phyloP scores from a whole-genome alignment of 2,329 filamentous ascomycete genomes.

The Lecanicillium sp. region DNA sequence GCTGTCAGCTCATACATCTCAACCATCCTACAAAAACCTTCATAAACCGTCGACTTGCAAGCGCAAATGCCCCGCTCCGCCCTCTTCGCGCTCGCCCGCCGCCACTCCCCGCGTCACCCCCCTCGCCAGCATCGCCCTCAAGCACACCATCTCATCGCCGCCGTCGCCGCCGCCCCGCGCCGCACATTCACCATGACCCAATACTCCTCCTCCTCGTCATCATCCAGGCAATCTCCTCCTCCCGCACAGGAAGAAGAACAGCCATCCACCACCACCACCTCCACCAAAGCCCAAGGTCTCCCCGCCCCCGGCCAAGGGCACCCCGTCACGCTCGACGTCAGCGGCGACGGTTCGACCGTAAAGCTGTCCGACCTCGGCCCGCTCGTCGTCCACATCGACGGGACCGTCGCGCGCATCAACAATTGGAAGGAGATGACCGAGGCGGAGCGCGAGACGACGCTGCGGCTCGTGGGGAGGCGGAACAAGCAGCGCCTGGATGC shows the following conservation, averaged over 20 bases:
- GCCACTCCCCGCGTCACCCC: neutral
- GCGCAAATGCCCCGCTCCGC: constrained; percentile 9
- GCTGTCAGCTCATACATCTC: no score
- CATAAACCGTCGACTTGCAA: no score
- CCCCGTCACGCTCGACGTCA: constrained; percentile 27
- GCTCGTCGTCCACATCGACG: constrained; percentile 67
- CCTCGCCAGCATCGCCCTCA: neutral
- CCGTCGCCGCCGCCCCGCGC: neutral
- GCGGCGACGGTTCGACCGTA: constrained; percentile 32
- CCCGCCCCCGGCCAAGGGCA: constrained; percentile 21
- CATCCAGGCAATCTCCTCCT: neutral
- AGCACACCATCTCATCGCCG: neutral
- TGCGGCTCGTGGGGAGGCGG: constrained; percentile 61
- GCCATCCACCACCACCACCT: neutral
- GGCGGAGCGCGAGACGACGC: constrained; percentile 59
- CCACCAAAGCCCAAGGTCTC: constrained; percentile 16
- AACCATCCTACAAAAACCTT: no score
- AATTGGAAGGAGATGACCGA: constrained; percentile 71
- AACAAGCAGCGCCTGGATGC: constrained; percentile 57
- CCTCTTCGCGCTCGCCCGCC: constrained; percentile 1
- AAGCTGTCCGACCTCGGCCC: constrained; percentile 65
- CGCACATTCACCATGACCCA: constrained; percentile 5
- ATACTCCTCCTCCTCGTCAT: constrained; percentile 2
- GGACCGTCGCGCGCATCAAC: constrained; percentile 61
- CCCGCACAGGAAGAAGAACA: neutral